Base-by-base conservation (phyloP, 257 asterid genomes). In the Echites panduratus region DNA sequence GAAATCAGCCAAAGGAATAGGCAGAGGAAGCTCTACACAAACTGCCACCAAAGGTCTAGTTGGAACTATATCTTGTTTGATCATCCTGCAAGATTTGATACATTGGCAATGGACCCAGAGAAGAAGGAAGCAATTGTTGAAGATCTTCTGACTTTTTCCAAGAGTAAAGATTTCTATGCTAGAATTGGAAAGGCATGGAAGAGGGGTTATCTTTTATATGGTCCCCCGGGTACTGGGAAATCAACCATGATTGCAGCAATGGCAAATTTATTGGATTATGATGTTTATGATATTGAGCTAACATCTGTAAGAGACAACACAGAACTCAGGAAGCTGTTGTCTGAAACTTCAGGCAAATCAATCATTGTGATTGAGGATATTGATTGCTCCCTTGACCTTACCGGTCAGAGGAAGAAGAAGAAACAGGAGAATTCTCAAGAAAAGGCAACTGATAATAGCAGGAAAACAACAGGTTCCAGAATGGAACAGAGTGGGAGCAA, bases 151-250 rank as follows among this genome's bases (percentile, higher is more conserved):
- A 43, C 79, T 16, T 75, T 79, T 54, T 48, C 53, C 1, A 56
- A 73, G 49, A 50, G 83, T 16, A 75, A 71, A 70, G 89, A 89
- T 9, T 87, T 83, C 24, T 89, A 89, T n/a, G 76, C 79, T 1
- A 84, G 84, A 76, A 70, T 89, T 9, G 95, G 95, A 1, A 89
- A 89, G 76, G 86, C 92, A 0, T 89, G 95, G 95, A 89, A 87
- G 73, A 78, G 95, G 45, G 81, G 81, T 1, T 77, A 77, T 66
- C 77, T 77, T 20, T 63, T 77, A 1, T 56, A 71, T 26, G 81
- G 76, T 44, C 81, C 81, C 29, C 81, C 81, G 0, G 81, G 77
- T 6, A 77, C 77, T 0, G 81, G 77, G 6, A 77, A 77, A 62
- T 77, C 81, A 1, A 79, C 83, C 29, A 68, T 79, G 80, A 76